Percentiles rank a stretch among this genome's conserved stretches.
phyloP scores from a whole-genome alignment of 2,329 filamentous ascomycete genomes.

The Colletotrichum sojae region DNA sequence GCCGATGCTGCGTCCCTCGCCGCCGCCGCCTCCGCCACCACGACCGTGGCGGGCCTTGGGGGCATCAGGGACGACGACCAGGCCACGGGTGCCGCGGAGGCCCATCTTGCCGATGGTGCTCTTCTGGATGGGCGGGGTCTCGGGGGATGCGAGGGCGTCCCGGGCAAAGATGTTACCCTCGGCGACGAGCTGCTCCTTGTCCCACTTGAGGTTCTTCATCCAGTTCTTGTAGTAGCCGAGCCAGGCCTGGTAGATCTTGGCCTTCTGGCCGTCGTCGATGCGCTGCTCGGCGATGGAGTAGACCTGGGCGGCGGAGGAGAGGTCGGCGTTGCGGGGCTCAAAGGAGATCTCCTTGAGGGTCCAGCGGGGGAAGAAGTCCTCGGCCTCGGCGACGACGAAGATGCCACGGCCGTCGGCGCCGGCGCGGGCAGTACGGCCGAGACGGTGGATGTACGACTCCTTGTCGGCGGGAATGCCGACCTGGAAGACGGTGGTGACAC shows the following conservation, averaged over 20 bases:
- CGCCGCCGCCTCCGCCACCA: constrained; percentile 45
- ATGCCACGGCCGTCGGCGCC: constrained; percentile 75
- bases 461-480: constrained; percentile 71
- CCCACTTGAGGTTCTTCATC: constrained; percentile 60
- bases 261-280: constrained; percentile 61
- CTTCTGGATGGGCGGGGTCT: constrained; percentile 63
- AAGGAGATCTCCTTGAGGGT: constrained; percentile 70
- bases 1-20: constrained; percentile 26
- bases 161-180: constrained; percentile 66
- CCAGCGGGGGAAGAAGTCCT: constrained; percentile 65
- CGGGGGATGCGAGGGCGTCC: constrained; percentile 61
- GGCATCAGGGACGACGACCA: constrained; percentile 61
- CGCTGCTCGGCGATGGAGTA: constrained; percentile 51
- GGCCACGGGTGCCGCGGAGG: constrained; percentile 64
- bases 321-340: constrained; percentile 58
- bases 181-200: constrained; percentile 60
- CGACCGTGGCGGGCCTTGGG: constrained; percentile 47
- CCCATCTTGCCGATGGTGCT: constrained; percentile 70
- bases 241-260: constrained; percentile 70
- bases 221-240: constrained; percentile 69
- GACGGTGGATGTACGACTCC: constrained; percentile 77
- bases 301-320: constrained; percentile 59
- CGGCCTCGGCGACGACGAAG: constrained; percentile 68
- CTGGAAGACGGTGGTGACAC: constrained; percentile 78
- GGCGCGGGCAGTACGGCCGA: constrained; percentile 77